Evolutionary conservation across 2,329 filamentous ascomycete genomes (phyloP).

Genomic region (Ceratocystis harringtonii): DNA sequence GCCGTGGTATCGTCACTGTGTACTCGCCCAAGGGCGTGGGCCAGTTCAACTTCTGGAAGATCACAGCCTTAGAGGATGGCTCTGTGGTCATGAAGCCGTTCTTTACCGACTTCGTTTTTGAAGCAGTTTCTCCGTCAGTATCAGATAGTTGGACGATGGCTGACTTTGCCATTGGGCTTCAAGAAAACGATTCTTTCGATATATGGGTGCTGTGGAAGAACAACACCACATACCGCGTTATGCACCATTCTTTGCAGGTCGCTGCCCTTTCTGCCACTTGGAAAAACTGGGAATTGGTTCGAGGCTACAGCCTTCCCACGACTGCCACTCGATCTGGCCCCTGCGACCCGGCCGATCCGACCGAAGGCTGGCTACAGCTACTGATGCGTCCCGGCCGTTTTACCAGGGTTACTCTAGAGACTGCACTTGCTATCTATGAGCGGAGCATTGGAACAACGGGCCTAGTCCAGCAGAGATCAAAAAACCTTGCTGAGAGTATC

Average conservation of each 20-base stretch:
- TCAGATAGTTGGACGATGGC: constrained; percentile 67
- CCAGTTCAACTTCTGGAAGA: constrained; percentile 85
- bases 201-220: constrained; percentile 77
- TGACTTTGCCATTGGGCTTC: constrained; percentile 52
- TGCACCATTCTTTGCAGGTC: constrained; percentile 58
- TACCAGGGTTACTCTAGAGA: constrained; percentile 63
- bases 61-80: constrained; percentile 50
- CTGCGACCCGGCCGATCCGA: constrained; percentile 52
- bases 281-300: constrained; percentile 55
- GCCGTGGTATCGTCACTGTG: constrained; percentile 50
- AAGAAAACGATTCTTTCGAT: constrained; percentile 39
- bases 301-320: constrained; percentile 41
- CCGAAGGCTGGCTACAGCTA: constrained; percentile 74
- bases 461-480: constrained; percentile 30
- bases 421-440: constrained; percentile 68
- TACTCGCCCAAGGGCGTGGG: constrained; percentile 79
- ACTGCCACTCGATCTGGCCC: constrained; percentile 40
- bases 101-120: constrained; percentile 41
- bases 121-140: constrained; percentile 51
- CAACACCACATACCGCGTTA: constrained; percentile 61
- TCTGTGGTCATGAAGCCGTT: constrained; percentile 54
- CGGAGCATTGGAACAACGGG: constrained; percentile 37
- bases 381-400: constrained; percentile 76
- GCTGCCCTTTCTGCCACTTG: constrained; percentile 48
- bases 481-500: constrained; percentile 59